phyloP scores from a whole-genome alignment of 305 asterid species.

The Solanum hybrid region DNA sequence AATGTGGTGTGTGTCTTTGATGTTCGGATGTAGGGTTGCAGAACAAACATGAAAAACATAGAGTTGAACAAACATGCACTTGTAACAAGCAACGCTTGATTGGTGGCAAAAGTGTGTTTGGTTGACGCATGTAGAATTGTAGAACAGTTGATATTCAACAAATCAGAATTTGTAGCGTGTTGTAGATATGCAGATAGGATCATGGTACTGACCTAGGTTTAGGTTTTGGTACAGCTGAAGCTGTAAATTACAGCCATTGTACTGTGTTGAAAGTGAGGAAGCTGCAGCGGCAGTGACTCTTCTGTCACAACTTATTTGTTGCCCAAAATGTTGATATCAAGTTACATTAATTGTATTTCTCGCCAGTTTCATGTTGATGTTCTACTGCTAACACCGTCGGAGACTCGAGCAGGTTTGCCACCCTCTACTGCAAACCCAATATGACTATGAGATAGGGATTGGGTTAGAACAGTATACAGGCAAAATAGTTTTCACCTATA shows the following conservation, averaged over 20 bases:
- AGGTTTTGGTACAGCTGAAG: neutral
- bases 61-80: neutral
- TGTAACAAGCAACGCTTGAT: neutral
- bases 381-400: neutral
- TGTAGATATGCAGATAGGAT: constrained; percentile 2
- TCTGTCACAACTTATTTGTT: neutral
- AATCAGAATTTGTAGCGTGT: neutral
- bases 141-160: neutral
- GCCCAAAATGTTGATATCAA: neutral
- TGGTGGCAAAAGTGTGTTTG: neutral
- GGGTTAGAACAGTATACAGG: neutral
- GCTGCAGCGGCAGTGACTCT: neutral
- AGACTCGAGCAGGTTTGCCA: neutral
- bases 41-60: neutral
- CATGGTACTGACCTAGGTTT: neutral
- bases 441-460: neutral
- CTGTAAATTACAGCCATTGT: neutral
- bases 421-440: neutral
- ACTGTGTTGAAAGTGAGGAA: neutral
- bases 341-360: neutral
- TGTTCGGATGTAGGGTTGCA: constrained; percentile 54
- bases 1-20: constrained; percentile 81
- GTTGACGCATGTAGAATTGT: neutral
- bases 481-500: neutral
- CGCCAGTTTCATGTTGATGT: neutral